Conservation (phyloP, 2,329 filamentous ascomycete species). For the Cladosporium colombiae region DNA sequence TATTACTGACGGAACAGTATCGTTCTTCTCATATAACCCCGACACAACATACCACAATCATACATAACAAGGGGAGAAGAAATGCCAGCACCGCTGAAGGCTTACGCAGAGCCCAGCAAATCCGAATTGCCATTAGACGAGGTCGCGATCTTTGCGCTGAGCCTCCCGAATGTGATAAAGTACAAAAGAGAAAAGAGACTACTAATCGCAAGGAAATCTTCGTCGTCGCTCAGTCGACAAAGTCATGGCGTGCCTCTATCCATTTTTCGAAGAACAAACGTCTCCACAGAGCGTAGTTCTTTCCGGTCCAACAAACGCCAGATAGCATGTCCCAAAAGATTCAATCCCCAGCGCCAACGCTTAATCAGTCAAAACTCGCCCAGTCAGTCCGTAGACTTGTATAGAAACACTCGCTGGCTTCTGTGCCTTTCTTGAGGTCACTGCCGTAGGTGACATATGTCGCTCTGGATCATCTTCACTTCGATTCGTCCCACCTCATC, state of each 20-base stretch:
- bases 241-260: not conserved
- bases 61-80: not conserved
- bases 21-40: not conserved
- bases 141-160: not conserved
- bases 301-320: not conserved
- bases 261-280: not conserved
- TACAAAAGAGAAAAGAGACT: not conserved
- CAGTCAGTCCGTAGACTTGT: not conserved
- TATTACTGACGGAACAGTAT: not conserved
- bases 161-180: not conserved
- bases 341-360: conserved; percentile 30
- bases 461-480: not conserved
- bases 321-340: not conserved
- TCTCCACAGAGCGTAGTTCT: not conserved
- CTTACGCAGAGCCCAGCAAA: not conserved
- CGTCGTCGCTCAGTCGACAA: not conserved
- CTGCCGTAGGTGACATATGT: not conserved
- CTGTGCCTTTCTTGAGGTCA: not conserved
- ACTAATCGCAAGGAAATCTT: not conserved
- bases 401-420: not conserved
- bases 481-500: not conserved
- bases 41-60: not conserved
- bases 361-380: conserved; percentile 20
- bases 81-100: not conserved
- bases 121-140: not conserved